Evolutionary conservation across 192 early-diverging fungal genomes (phyloP).

Genomic region (Spizellomyces punctatus): DNA sequence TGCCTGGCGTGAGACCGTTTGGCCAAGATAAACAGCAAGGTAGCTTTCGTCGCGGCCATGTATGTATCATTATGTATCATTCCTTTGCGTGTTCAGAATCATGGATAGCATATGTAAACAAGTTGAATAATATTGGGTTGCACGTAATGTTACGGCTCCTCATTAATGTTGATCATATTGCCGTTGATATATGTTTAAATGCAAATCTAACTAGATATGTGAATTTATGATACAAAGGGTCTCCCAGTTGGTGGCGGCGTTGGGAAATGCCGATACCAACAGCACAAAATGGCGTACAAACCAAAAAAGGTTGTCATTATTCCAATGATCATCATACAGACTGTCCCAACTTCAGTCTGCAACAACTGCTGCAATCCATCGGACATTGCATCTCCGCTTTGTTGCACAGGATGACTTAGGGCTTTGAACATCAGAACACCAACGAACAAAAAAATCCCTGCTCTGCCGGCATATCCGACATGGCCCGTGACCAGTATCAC

Average conservation of each 20-base stretch:
- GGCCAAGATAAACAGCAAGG: no score
- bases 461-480: slow-evolving; percentile 47
- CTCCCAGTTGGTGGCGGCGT: slow-evolving; percentile 31
- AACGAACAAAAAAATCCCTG: slow-evolving; percentile 54
- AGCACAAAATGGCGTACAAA: slow-evolving; percentile 10
- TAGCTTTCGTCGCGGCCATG: no score
- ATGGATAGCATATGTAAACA: no score
- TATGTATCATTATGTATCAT: no score
- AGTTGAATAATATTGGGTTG: no score
- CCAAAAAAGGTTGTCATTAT: slow-evolving; percentile 10
- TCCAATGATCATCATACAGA: slow-evolving; percentile 24
- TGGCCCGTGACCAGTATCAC: slow-evolving; percentile 39
- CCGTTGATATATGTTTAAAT: no score
- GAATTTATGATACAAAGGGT: not conserved
- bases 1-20: no score
- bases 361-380: slow-evolving; percentile 13
- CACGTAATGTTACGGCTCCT: no score
- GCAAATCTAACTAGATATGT: no score
- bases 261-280: slow-evolving; percentile 19
- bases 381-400: slow-evolving; percentile 11
- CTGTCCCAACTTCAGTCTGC: not conserved
- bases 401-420: slow-evolving; percentile 17
- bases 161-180: no score
- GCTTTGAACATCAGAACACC: slow-evolving; percentile 41
- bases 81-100: no score